These are phyloP conservation scores for Lachnellula willkommii DNA, from an alignment of 2,329 filamentous ascomycete species.

Conservation along the genomic window DNA sequence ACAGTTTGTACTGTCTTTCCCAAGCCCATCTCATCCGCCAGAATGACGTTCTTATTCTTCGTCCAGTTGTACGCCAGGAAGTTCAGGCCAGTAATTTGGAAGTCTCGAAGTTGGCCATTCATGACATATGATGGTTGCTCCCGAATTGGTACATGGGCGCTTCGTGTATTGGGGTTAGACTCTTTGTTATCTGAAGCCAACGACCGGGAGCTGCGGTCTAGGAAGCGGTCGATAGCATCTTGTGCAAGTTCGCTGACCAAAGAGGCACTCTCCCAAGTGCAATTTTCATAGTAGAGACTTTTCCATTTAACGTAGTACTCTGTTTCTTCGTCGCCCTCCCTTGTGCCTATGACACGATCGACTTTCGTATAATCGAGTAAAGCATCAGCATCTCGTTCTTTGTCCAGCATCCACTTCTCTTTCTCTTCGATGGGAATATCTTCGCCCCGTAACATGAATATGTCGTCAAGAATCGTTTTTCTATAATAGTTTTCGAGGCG, in stretches of 20 bases:
- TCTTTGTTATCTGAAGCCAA: conserved; percentile 77
- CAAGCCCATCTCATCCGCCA: conserved; percentile 97
- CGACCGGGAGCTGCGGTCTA: conserved; percentile 75
- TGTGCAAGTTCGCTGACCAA: conserved; percentile 76
- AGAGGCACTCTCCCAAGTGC: conserved; percentile 82
- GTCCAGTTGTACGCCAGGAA: conserved; percentile 97
- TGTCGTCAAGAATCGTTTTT: conserved; percentile 73
- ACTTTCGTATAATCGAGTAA: conserved; percentile 87
- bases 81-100: conserved; percentile 90
- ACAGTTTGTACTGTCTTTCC: conserved; percentile 98
- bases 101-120: conserved; percentile 79
- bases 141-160: conserved; percentile 66
- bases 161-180: conserved; percentile 67
- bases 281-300: conserved; percentile 84
- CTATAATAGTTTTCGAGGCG: conserved; percentile 94
- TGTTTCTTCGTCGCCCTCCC: conserved; percentile 70
- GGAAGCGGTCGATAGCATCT: conserved; percentile 83
- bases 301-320: conserved; percentile 99
- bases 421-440: conserved; percentile 78
- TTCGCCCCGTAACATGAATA: conserved; percentile 67
- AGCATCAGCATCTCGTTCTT: conserved; percentile 83
- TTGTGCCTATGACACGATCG: conserved; percentile 82
- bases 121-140: conserved; percentile 79
- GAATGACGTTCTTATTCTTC: conserved; percentile 86
- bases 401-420: conserved; percentile 92